phyloP scores from a whole-genome alignment of 495 filamentous ascomycete species.

The Parathielavia hyrcaniae region DNA sequence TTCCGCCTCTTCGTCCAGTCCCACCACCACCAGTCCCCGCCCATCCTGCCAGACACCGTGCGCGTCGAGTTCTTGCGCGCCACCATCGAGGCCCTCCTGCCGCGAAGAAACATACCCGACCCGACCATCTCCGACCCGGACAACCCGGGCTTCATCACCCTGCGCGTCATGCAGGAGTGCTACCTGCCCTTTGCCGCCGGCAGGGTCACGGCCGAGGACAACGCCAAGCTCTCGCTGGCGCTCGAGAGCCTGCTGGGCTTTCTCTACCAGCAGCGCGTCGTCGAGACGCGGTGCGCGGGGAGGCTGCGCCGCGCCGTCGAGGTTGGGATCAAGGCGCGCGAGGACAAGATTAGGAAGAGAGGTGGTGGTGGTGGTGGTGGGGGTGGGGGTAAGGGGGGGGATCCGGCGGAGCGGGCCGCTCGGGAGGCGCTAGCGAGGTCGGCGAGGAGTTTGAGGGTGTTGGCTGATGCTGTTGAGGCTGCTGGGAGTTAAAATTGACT shows the following conservation, averaged over 20 bases:
- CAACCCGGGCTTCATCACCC: constrained; percentile 34
- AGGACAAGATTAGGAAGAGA: constrained; percentile 41
- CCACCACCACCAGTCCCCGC: constrained; percentile 16
- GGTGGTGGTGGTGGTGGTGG: not conserved
- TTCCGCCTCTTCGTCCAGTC: constrained; percentile 67
- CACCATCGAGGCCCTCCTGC: constrained; percentile 57
- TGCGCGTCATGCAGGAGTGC: constrained; percentile 55
- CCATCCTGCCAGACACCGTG: constrained; percentile 43
- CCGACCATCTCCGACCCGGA: constrained; percentile 37
- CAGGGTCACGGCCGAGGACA: constrained; percentile 57
- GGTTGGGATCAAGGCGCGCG: constrained; percentile 57
- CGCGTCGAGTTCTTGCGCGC: constrained; percentile 59
- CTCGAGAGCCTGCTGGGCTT: constrained; percentile 66
- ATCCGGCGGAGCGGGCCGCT: constrained; percentile 32
- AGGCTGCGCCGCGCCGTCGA: constrained; percentile 50
- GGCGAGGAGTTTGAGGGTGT: constrained; percentile 34
- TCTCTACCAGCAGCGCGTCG: constrained; percentile 41
- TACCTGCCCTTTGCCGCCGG: constrained; percentile 70
- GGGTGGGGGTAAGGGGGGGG: constrained; percentile 6
- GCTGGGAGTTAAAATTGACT: constrained; percentile 24
- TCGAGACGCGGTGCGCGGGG: constrained; percentile 40
- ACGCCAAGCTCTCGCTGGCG: constrained; percentile 71
- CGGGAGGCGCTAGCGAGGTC: constrained; percentile 35
- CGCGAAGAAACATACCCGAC: constrained; percentile 42
- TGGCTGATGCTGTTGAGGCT: constrained; percentile 31